phyloP scores from a whole-genome alignment of 1,284 basidiomycete species.

The Trametes hirsuta region DNA sequence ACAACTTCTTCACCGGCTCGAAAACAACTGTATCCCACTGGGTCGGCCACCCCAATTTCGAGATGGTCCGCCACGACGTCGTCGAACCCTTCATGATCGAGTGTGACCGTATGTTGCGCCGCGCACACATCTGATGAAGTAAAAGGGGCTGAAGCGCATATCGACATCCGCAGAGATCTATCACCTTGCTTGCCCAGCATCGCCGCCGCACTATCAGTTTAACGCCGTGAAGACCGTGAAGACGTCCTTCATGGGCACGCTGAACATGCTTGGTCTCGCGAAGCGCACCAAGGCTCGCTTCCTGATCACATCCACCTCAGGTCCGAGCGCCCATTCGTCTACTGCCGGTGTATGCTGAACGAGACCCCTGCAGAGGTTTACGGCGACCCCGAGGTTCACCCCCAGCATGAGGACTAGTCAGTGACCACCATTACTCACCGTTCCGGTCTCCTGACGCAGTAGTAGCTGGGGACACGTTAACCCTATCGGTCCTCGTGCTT shows the following conservation, averaged over 20 bases:
- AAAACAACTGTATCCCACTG: conserved; percentile 94
- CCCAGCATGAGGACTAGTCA: conserved; percentile 93
- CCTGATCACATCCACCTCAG: conserved; percentile 92
- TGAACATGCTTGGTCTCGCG: conserved; percentile 98
- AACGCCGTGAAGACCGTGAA: conserved; percentile 98
- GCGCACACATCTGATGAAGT: neutral
- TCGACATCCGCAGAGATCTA: conserved; percentile 78
- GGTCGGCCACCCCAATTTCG: conserved; percentile 98
- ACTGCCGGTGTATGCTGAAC: conserved; percentile 13
- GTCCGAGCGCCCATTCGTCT: conserved; percentile 43
- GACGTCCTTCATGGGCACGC: conserved; percentile 95
- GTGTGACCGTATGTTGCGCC: conserved; percentile 79
- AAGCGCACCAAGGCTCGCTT: conserved; percentile 97
- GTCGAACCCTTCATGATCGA: conserved; percentile 97
- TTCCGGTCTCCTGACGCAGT: conserved; percentile 9
- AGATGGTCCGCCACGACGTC: conserved; percentile 96
- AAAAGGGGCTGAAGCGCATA: no score
- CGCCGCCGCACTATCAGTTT: conserved; percentile 94
- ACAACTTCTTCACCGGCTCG: conserved; percentile 98
- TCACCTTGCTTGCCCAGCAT: conserved; percentile 95
- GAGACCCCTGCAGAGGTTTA: conserved; percentile 76
- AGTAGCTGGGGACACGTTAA: conserved; percentile 96
- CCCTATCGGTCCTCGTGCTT: conserved; percentile 95
- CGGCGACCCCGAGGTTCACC: conserved; percentile 96
- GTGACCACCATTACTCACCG: conserved; percentile 32